Conservation (phyloP, 345 rosid species). For the Nasturtium officinale region DNA sequence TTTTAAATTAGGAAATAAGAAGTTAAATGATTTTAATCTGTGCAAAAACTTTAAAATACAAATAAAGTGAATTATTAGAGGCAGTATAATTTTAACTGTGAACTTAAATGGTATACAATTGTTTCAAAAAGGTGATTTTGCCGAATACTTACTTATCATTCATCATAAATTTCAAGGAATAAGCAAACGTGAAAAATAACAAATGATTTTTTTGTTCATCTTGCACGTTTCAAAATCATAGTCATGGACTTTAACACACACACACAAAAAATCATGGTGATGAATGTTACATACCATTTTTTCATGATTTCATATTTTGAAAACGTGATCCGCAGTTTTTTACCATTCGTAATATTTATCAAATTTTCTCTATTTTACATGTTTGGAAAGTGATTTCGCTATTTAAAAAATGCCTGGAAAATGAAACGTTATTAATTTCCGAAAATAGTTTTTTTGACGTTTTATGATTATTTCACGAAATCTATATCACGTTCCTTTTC, state of each 20-base stretch:
- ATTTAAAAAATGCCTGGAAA: neutral
- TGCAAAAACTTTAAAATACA: too few species aligned
- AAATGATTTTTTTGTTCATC: neutral
- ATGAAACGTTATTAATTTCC: neutral
- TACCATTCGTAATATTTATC: neutral
- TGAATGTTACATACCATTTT: neutral
- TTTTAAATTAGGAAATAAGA: too few species aligned
- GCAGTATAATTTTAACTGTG: neutral
- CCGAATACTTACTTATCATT: neutral
- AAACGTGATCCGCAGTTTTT: neutral
- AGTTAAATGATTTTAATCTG: too few species aligned
- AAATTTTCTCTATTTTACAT: neutral
- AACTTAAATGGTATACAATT: neutral
- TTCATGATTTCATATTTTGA: neutral
- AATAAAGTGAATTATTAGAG: too few species aligned
- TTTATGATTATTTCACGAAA: neutral
- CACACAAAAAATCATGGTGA: neutral
- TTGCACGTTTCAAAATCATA: neutral
- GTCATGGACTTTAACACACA: too few species aligned
- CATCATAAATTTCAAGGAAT: neutral
- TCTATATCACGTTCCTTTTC: neutral
- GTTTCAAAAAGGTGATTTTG: neutral
- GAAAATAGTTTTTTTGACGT: neutral
- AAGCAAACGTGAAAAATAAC: neutral
- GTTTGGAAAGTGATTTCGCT: neutral